Conservation (phyloP, 108 stramenopile genomes). For the Skeletonema marinoi region DNA sequence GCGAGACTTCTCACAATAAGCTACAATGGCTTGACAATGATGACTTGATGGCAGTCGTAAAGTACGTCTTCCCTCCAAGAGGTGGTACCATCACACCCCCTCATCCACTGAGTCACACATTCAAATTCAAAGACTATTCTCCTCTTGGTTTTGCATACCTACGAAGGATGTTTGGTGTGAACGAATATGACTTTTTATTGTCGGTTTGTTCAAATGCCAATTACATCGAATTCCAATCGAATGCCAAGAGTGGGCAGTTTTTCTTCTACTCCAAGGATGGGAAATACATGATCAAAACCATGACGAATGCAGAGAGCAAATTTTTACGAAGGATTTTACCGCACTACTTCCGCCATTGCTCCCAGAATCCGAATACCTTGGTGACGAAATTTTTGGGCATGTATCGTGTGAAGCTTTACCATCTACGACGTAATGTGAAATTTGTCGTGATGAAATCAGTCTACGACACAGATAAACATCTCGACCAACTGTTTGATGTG, state of each 20-base stretch:
- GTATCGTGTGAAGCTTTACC: slow-evolving; percentile 97
- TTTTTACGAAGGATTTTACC: slow-evolving; percentile 92
- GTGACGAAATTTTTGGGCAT: slow-evolving; percentile 96
- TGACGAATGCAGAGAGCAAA: slow-evolving; percentile 97
- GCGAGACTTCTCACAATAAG: slow-evolving; percentile 40
- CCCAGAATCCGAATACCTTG: slow-evolving; percentile 91
- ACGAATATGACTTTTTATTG: slow-evolving; percentile 91
- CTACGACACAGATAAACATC: slow-evolving; percentile 83
- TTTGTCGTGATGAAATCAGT: slow-evolving; percentile 96
- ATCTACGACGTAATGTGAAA: slow-evolving; percentile 90
- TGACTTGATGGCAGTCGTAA: slow-evolving; percentile 93
- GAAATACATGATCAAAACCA: slow-evolving; percentile 97
- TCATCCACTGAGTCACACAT: slow-evolving; percentile 94
- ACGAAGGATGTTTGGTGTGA: slow-evolving; percentile 89
- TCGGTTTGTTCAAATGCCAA: slow-evolving; percentile 97
- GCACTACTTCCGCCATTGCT: slow-evolving; percentile 94
- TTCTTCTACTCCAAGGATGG: slow-evolving; percentile 99
- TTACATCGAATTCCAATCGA: slow-evolving; percentile 98
- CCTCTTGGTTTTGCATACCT: slow-evolving; percentile 90
- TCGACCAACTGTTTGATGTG: slow-evolving; percentile 91
- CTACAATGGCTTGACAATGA: slow-evolving; percentile 66
- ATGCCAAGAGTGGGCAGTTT: slow-evolving; percentile 98
- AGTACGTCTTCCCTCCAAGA: slow-evolving; percentile 90
- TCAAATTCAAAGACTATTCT: slow-evolving; percentile 99
- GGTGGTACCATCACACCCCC: slow-evolving; percentile 91